These are phyloP conservation scores for Candida cerambycidarum DNA, from an alignment of 805 yeast genomes.

Conservation along the genomic window DNA sequence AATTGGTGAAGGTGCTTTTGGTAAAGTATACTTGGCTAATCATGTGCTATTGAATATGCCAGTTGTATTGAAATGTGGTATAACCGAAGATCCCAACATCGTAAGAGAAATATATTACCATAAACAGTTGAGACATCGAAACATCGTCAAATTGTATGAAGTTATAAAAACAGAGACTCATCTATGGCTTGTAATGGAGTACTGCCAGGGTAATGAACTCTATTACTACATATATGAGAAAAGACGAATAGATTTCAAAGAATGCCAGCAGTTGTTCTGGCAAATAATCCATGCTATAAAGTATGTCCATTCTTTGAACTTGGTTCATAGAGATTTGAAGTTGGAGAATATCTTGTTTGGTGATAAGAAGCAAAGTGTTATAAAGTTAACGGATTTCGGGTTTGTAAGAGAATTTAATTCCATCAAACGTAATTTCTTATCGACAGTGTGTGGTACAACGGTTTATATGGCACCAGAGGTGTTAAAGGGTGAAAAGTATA, in stretches of 20 bases:
- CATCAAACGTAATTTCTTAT: constrained; percentile 49
- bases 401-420: constrained; percentile 75
- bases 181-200: constrained; percentile 88
- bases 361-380: constrained; percentile 52
- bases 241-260: constrained; percentile 50
- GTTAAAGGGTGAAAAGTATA: constrained; percentile 63
- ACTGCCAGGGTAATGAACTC: constrained; percentile 80
- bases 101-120: constrained; percentile 91
- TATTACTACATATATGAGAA: constrained; percentile 61
- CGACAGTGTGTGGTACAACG: constrained; percentile 90
- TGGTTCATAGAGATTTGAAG: constrained; percentile 83
- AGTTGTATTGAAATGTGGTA: constrained; percentile 81
- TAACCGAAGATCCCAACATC: constrained; percentile 74
- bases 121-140: constrained; percentile 77
- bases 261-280: constrained; percentile 54
- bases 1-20: constrained; percentile 92
- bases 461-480: constrained; percentile 98
- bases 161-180: constrained; percentile 75
- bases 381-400: constrained; percentile 90
- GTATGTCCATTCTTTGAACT: constrained; percentile 73
- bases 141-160: constrained; percentile 83
- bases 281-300: constrained; percentile 66
- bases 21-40: constrained; percentile 82
- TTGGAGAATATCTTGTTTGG: constrained; percentile 71
- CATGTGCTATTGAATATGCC: constrained; percentile 72